Conservation (phyloP, 495 filamentous ascomycete species). For the Amorphotheca resinae region DNA sequence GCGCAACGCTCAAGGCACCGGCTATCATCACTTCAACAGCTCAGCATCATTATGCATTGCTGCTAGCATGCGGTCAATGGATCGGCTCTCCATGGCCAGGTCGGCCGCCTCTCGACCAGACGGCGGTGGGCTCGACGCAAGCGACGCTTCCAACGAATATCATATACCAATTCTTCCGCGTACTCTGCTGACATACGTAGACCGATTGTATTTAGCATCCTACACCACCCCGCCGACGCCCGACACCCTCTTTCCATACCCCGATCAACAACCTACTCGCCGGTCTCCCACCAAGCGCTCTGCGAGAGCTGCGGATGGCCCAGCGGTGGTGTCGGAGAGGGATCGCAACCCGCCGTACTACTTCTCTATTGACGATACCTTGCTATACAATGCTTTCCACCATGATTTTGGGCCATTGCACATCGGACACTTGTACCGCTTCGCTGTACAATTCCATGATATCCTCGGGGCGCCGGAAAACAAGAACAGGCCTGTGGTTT, state of each 20-base stretch:
- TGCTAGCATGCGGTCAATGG: constrained; percentile 4
- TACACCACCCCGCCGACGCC: constrained; percentile 72
- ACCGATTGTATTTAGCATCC: constrained; percentile 87
- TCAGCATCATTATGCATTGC: constrained; percentile 14
- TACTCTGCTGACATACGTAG: constrained; percentile 25
- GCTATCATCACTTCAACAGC: constrained; percentile 5
- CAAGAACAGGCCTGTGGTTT: constrained; percentile 74
- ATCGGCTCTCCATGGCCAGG: constrained; percentile 6
- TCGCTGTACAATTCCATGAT: constrained; percentile 89
- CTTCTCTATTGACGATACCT: constrained; percentile 85
- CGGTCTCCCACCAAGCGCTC: constrained; percentile 67
- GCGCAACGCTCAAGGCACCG: constrained; percentile 6
- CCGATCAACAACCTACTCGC: constrained; percentile 36
- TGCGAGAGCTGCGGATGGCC: constrained; percentile 46
- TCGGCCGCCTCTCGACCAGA: background rate
- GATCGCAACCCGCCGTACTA: constrained; percentile 57
- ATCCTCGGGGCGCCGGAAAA: constrained; percentile 78
- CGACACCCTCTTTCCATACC: constrained; percentile 79
- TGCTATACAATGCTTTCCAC: constrained; percentile 97
- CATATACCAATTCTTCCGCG: background rate
- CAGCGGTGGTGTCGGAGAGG: constrained; percentile 27
- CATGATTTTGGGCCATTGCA: constrained; percentile 97
- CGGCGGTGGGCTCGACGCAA: constrained; percentile 2
- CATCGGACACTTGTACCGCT: constrained; percentile 92
- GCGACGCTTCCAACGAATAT: background rate